Conservation (phyloP, 371 early-diverging fungal species). For the Actinomucor elegans region DNA sequence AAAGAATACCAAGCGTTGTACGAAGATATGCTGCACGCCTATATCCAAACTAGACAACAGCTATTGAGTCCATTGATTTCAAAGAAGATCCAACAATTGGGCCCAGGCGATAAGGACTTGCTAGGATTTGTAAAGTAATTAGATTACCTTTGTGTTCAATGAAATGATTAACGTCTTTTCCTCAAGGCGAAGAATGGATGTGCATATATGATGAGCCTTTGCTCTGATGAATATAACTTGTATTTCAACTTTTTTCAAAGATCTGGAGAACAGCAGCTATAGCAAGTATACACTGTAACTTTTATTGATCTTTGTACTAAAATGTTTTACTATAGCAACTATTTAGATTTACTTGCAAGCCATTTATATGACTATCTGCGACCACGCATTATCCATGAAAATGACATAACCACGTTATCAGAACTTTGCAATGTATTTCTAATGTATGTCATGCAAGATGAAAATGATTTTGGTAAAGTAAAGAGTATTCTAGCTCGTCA, state of each 20-base stretch:
- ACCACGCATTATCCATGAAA: slow-evolving; percentile 84
- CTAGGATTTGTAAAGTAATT: slow-evolving; percentile 60
- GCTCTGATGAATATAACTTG: slow-evolving; percentile 77
- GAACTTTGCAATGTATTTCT: slow-evolving; percentile 79
- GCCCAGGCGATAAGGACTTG: slow-evolving; percentile 51
- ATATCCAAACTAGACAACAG: slow-evolving; percentile 69
- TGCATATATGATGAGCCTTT: slow-evolving; percentile 76
- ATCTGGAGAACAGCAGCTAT: slow-evolving; percentile 59
- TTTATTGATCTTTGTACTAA: neutral
- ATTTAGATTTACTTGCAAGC: slow-evolving; percentile 64
- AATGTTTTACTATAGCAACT: slow-evolving; percentile 44
- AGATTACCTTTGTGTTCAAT: neutral
- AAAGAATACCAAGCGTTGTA: slow-evolving; percentile 77
- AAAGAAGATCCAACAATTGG: slow-evolving; percentile 59
- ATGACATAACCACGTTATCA: slow-evolving; percentile 73
- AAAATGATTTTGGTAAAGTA: slow-evolving; percentile 22
- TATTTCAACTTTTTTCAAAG: slow-evolving; percentile 74
- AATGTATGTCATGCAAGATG: slow-evolving; percentile 59
- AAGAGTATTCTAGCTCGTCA: neutral
- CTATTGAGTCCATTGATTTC: slow-evolving; percentile 67
- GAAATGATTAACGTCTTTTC: neutral
- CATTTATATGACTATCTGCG: slow-evolving; percentile 83
- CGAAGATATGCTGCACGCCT: slow-evolving; percentile 72
- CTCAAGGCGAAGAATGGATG: slow-evolving; percentile 71
- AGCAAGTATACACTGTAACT: slow-evolving; percentile 25